Conservation (phyloP, 352 stramenopile genomes). For the Pythium dissotocum region DNA sequence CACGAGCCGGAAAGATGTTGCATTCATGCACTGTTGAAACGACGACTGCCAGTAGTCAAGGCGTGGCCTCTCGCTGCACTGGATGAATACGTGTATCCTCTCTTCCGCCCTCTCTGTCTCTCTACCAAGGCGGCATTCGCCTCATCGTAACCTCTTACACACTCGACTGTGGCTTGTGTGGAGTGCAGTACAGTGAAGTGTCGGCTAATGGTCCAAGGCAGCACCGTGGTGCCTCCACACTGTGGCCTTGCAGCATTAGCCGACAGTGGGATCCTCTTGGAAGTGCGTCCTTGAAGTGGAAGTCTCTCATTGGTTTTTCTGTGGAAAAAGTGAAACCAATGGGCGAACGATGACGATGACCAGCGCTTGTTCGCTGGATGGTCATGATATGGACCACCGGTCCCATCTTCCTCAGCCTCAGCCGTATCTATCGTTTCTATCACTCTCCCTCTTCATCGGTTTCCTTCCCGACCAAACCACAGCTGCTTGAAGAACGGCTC, state of each 20-base stretch:
- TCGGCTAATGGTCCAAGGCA: too few relatives aligned
- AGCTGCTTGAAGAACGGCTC: constrained; percentile 2
- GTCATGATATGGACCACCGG: not conserved
- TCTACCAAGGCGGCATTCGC: not conserved
- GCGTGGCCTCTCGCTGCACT: not conserved
- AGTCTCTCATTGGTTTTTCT: not conserved
- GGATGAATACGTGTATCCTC: too few relatives aligned
- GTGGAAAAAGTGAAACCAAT: not conserved
- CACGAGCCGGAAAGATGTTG: too few relatives aligned
- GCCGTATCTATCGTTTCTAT: constrained; percentile 3
- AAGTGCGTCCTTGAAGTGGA: not conserved
- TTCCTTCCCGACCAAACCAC: not conserved
- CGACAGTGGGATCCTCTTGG: not conserved
- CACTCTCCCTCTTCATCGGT: not conserved
- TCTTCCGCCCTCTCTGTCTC: not conserved
- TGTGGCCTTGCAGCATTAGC: not conserved
- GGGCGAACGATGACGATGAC: not conserved
- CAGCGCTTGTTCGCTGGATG: not conserved
- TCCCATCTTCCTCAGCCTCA: not conserved
- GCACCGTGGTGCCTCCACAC: too few relatives aligned
- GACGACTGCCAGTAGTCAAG: too few relatives aligned
- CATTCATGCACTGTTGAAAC: too few relatives aligned
- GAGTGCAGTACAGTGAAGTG: too few relatives aligned
- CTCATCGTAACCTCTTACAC: too few relatives aligned
- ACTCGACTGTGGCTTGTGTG: too few relatives aligned